Percentiles rank a stretch among this genome's conserved stretches.
These are phyloP conservation scores for Quercus wislizeni DNA, from an alignment of 306 rosid species.

Conservation along the genomic window DNA sequence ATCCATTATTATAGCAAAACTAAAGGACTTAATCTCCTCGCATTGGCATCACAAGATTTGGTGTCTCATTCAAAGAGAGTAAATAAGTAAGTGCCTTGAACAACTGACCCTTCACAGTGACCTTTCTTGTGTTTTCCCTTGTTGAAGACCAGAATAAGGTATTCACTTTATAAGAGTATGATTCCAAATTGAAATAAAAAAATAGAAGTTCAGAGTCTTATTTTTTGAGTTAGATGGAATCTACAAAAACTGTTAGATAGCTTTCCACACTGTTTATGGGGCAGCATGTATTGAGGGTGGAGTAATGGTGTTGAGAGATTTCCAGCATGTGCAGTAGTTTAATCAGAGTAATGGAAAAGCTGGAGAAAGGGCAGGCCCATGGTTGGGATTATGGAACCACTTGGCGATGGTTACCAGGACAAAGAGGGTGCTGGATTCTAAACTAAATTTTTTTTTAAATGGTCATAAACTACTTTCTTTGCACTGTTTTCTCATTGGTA, in stretches of 20 bases:
- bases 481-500: too few species aligned
- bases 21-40: conserved; percentile 16
- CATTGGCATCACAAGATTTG: not conserved
- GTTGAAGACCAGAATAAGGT: not conserved
- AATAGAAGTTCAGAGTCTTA: not conserved
- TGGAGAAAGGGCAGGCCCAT: not conserved
- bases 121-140: not conserved
- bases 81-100: not conserved
- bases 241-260: not conserved
- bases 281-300: not conserved
- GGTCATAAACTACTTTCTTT: too few species aligned
- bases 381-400: not conserved
- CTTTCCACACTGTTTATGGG: not conserved
- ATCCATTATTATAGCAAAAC: conserved; percentile 8
- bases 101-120: not conserved
- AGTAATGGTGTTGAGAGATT: not conserved
- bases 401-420: not conserved
- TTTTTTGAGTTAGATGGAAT: not conserved
- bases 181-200: not conserved
- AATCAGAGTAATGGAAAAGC: not conserved
- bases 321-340: not conserved
- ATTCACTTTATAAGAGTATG: not conserved
- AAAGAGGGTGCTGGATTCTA: too few species aligned
- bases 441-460: too few species aligned
- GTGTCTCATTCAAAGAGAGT: not conserved